These are phyloP conservation scores for Rhazya stricta DNA, from an alignment of 257 asterid species.

Conservation along the genomic window DNA sequence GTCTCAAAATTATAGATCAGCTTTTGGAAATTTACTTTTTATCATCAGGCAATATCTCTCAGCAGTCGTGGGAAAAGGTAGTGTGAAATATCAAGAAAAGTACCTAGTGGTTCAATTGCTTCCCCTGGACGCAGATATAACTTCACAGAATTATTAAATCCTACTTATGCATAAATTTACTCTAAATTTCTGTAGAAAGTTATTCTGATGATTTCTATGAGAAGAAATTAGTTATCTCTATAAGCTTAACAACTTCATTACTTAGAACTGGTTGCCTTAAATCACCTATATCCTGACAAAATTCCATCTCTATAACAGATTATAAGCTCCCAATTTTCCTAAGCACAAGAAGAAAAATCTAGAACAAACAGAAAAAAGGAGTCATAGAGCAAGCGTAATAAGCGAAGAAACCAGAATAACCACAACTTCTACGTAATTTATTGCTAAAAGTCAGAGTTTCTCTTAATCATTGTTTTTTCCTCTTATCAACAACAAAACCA, in stretches of 20 bases:
- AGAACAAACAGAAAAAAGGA: background rate
- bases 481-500: background rate
- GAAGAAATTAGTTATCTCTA: too few relatives aligned
- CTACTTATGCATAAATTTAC: background rate
- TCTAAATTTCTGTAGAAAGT: background rate
- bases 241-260: background rate
- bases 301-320: background rate
- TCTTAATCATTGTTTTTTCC: background rate
- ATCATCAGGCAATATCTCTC: background rate
- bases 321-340: background rate
- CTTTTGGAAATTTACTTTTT: too few relatives aligned
- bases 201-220: background rate
- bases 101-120: background rate
- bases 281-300: background rate
- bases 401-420: background rate
- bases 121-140: background rate
- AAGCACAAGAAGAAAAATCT: too few relatives aligned
- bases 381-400: too few relatives aligned
- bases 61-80: too few relatives aligned
- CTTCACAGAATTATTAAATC: background rate
- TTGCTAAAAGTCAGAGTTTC: background rate
- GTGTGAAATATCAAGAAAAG: too few relatives aligned
- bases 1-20: background rate
- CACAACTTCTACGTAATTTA: background rate
- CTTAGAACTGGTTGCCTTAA: too few relatives aligned